Evolutionary conservation across 208 protist genomes (phyloP).

Genomic region (Trypanosomatidae sp.): DNA sequence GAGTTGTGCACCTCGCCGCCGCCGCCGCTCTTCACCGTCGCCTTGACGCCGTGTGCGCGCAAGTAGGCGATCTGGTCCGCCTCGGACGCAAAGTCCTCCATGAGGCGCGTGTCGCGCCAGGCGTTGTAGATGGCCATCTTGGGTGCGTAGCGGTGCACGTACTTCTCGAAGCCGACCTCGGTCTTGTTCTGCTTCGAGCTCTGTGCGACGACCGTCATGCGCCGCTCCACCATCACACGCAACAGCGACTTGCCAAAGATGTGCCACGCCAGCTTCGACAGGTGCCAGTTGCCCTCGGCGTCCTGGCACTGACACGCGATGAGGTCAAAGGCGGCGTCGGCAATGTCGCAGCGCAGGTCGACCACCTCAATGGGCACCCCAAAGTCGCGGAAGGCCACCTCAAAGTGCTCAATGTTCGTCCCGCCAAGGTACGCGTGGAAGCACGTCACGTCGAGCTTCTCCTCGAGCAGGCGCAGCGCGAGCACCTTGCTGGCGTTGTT

Average conservation of each 20-base stretch:
- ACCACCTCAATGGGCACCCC: slow-evolving; percentile 78
- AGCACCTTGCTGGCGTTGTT: slow-evolving; percentile 86
- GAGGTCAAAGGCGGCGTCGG: slow-evolving; percentile 70
- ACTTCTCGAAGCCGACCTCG: slow-evolving; percentile 82
- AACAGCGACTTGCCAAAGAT: slow-evolving; percentile 75
- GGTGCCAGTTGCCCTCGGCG: slow-evolving; percentile 84
- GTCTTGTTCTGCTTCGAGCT: slow-evolving; percentile 75
- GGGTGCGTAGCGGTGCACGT: slow-evolving; percentile 68
- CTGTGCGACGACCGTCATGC: slow-evolving; percentile 83
- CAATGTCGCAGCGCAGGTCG: slow-evolving; percentile 82
- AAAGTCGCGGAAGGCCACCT: slow-evolving; percentile 50
- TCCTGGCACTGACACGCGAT: slow-evolving; percentile 72
- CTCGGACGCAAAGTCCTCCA: slow-evolving; percentile 68
- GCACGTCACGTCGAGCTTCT: slow-evolving; percentile 70
- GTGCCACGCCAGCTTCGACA: slow-evolving; percentile 71
- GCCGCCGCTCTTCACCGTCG: slow-evolving; percentile 22
- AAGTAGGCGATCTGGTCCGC: slow-evolving; percentile 73
- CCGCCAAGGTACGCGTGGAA: slow-evolving; percentile 86
- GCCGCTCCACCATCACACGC: slow-evolving; percentile 46
- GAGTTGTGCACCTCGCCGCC: slow-evolving; percentile 68
- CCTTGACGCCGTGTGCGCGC: slow-evolving; percentile 55
- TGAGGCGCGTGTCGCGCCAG: slow-evolving; percentile 74
- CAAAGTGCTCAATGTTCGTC: slow-evolving; percentile 61
- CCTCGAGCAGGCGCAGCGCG: slow-evolving; percentile 60
- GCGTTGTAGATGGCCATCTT: slow-evolving; percentile 86